Conservation (phyloP, 352 stramenopile species). For the Phytopythium vexans region DNA sequence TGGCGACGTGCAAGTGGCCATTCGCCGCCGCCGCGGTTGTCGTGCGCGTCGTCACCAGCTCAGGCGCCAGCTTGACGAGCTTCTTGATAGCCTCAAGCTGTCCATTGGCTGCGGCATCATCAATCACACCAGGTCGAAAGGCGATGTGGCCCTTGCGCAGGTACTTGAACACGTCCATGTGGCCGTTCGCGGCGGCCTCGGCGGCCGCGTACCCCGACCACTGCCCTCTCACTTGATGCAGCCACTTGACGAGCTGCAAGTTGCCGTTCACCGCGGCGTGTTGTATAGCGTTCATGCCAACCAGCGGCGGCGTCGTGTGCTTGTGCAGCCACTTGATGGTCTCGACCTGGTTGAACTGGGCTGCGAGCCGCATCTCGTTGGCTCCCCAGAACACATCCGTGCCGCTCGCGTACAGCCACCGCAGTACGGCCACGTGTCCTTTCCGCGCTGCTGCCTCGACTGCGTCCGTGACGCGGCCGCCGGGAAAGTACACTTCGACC, state of each 20-base stretch:
- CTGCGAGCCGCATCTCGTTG: constrained; percentile 27
- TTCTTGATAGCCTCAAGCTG: constrained; percentile 33
- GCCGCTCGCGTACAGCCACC: constrained; percentile 14
- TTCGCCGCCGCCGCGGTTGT: constrained; percentile 23
- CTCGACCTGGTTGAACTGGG: constrained; percentile 15
- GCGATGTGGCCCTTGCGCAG: constrained; percentile 34
- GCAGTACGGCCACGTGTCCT: constrained; percentile 16
- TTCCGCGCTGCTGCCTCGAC: constrained; percentile 11
- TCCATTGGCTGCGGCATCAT: constrained; percentile 23
- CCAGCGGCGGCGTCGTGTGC: constrained; percentile 23
- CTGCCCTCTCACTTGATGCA: constrained; percentile 20
- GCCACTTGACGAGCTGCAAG: constrained; percentile 30
- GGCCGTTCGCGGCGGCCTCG: constrained; percentile 26
- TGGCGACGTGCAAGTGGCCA: constrained; percentile 21
- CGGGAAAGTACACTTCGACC: constrained; percentile 12
- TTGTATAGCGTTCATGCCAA: constrained; percentile 26
- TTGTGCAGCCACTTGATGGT: constrained; percentile 30
- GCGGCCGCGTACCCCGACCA: constrained; percentile 32
- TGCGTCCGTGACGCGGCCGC: constrained; percentile 1
- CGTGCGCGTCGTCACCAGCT: constrained; percentile 18
- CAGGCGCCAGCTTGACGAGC: constrained; percentile 10
- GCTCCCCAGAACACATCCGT: constrained; percentile 28
- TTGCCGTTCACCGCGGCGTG: constrained; percentile 28
- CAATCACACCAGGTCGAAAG: constrained; percentile 14
- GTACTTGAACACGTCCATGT: constrained; percentile 33